Conservation (phyloP, 2,329 filamentous ascomycete species). For the Madurella fahalii region DNA sequence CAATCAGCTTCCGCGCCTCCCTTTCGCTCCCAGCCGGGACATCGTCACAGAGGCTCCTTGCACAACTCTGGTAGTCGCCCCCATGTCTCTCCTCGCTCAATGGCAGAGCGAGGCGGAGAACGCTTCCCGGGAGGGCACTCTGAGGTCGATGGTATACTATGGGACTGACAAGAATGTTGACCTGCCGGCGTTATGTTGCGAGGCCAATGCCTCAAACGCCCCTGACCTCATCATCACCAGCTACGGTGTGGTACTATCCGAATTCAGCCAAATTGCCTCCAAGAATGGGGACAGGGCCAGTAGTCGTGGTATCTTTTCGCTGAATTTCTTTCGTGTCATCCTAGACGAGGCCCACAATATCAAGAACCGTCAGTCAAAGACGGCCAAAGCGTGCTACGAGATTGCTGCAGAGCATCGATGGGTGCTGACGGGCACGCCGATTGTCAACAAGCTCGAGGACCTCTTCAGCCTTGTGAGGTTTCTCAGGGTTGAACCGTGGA, state of each 20-base stretch:
- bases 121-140: constrained; percentile 75
- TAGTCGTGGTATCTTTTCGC: constrained; percentile 76
- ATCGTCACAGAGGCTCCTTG: constrained; percentile 68
- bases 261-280: constrained; percentile 72
- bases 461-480: constrained; percentile 91
- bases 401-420: constrained; percentile 81
- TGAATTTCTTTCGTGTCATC: constrained; percentile 93
- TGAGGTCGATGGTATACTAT: constrained; percentile 88
- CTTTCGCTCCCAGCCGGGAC: constrained; percentile 45
- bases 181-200: constrained; percentile 72
- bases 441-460: constrained; percentile 93
- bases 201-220: constrained; percentile 66
- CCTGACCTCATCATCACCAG: constrained; percentile 93
- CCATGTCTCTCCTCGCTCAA: constrained; percentile 92
- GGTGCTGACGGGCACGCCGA: constrained; percentile 91
- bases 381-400: constrained; percentile 91
- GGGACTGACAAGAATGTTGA: constrained; percentile 79
- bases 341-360: constrained; percentile 94
- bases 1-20: constrained; percentile 59
- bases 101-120: constrained; percentile 96
- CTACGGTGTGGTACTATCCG: constrained; percentile 86
- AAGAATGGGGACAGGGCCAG: constrained; percentile 60
- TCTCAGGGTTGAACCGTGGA: constrained; percentile 93
- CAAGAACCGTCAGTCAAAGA: constrained; percentile 87
- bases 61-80: constrained; percentile 92